These are phyloP conservation scores for Colletotrichum graminicola DNA, from an alignment of 2,329 filamentous ascomycete species.

Conservation along the genomic window DNA sequence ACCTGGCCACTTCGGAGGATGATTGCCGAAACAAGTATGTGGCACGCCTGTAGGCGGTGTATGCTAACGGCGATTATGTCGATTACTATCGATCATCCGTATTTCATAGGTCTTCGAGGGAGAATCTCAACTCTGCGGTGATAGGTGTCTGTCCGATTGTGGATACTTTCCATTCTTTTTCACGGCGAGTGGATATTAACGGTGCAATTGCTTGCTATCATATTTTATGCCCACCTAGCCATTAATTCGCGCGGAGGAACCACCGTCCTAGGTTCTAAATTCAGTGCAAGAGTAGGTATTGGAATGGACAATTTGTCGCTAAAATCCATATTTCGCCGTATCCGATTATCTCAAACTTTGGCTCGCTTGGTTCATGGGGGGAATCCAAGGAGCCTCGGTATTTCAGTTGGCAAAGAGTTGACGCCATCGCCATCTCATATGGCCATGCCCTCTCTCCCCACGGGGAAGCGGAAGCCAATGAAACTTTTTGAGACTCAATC, in stretches of 20 bases:
- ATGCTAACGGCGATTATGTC: background rate
- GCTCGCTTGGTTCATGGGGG: background rate
- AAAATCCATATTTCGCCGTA: conserved; percentile 8
- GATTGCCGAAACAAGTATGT: conserved; percentile 42
- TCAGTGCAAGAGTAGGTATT: background rate
- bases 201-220: conserved; percentile 9
- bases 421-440: conserved; percentile 5
- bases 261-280: background rate
- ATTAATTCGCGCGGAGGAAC: background rate
- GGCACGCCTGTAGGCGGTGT: too few species aligned
- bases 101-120: background rate
- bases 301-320: conserved; percentile 7
- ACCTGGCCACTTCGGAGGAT: conserved; percentile 48
- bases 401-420: background rate
- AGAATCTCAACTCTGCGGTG: background rate
- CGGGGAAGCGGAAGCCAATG: conserved; percentile 11
- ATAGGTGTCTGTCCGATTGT: conserved; percentile 7
- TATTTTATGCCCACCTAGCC: background rate
- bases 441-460: conserved; percentile 1
- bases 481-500: background rate
- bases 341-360: background rate
- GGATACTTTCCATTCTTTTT: background rate
- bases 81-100: background rate
- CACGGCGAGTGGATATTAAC: too few species aligned
- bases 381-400: background rate